Conservation (phyloP, 768 basidiomycete genomes). For the Phylloporus scabripes region DNA sequence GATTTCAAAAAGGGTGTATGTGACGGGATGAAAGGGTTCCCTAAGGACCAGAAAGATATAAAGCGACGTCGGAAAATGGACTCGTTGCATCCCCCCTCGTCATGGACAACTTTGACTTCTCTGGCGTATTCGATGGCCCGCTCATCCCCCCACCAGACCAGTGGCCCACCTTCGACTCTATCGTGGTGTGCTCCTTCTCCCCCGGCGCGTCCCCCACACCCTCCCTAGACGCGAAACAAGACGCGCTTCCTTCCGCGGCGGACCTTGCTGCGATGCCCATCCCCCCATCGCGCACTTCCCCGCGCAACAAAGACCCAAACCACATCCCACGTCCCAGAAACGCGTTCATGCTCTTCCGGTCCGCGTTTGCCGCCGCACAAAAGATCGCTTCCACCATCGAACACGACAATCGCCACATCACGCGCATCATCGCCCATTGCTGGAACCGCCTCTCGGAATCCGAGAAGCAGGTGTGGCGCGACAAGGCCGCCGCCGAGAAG, state of each 20-base stretch:
- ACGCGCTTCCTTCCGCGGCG: slow-evolving; percentile 13
- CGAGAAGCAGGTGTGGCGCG: slow-evolving; percentile 48
- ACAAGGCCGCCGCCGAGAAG: slow-evolving; percentile 49
- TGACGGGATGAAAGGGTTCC: slow-evolving; percentile 22
- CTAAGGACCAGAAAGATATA: slow-evolving; percentile 17
- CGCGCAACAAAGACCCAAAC: slow-evolving; percentile 36
- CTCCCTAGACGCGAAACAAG: slow-evolving; percentile 3
- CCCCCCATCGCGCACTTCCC: slow-evolving; percentile 23
- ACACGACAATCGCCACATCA: slow-evolving; percentile 53
- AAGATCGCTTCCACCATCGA: slow-evolving; percentile 46
- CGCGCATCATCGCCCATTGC: slow-evolving; percentile 48
- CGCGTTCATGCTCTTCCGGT: slow-evolving; percentile 56
- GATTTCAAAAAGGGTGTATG: slow-evolving; percentile 30
- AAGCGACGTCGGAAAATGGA: slow-evolving; percentile 13
- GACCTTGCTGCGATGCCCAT: slow-evolving; percentile 26
- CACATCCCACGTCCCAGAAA: slow-evolving; percentile 37
- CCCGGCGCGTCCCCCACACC: slow-evolving; percentile 8
- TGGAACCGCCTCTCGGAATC: slow-evolving; percentile 50
- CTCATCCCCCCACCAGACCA: slow-evolving; percentile 14
- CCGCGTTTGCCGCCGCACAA: slow-evolving; percentile 50
- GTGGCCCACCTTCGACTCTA: slow-evolving; percentile 25
- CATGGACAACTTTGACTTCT: slow-evolving; percentile 20
- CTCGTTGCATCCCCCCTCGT: not conserved
- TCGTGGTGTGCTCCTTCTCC: slow-evolving; percentile 6
- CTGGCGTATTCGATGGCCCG: not conserved